A percentile compares a stretch with the other conserved stretches of the same genome.
Conservation (phyloP, 768 basidiomycete species). For the Kondoa malvinella region DNA sequence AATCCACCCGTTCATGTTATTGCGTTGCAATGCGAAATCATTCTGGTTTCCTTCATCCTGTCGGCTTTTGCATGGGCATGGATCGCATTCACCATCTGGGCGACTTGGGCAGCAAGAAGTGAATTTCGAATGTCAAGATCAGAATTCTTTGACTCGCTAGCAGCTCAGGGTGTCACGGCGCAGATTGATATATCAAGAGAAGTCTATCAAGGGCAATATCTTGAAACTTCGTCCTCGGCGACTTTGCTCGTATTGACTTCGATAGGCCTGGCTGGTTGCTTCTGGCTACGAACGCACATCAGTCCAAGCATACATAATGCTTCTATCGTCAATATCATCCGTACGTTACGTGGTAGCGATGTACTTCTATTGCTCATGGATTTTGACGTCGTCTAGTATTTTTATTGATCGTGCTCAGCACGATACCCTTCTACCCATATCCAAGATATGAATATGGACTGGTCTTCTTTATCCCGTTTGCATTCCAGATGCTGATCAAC, state of each 20-base stretch:
- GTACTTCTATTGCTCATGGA: too few species aligned
- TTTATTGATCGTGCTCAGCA: background rate
- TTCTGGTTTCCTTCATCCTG: background rate
- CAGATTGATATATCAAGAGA: background rate
- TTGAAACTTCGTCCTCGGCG: background rate
- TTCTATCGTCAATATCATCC: background rate
- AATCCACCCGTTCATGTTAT: background rate
- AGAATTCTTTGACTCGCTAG: background rate
- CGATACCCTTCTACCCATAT: background rate
- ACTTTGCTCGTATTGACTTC: background rate
- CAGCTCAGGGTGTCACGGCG: background rate
- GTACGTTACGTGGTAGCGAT: too few species aligned
- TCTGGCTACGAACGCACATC: background rate
- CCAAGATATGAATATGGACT: background rate
- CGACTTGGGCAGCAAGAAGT: background rate
- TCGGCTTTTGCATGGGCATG: background rate
- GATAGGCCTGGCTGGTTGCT: background rate
- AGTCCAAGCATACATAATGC: background rate
- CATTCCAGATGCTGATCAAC: background rate
- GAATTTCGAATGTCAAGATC: background rate
- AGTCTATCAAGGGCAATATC: background rate
- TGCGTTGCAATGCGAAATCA: background rate
- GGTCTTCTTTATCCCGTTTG: background rate
- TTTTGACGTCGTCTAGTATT: too few species aligned
- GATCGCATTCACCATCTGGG: background rate